These are phyloP conservation scores for Cercophora sp. DNA, from an alignment of 495 filamentous ascomycete species.

Conservation along the genomic window DNA sequence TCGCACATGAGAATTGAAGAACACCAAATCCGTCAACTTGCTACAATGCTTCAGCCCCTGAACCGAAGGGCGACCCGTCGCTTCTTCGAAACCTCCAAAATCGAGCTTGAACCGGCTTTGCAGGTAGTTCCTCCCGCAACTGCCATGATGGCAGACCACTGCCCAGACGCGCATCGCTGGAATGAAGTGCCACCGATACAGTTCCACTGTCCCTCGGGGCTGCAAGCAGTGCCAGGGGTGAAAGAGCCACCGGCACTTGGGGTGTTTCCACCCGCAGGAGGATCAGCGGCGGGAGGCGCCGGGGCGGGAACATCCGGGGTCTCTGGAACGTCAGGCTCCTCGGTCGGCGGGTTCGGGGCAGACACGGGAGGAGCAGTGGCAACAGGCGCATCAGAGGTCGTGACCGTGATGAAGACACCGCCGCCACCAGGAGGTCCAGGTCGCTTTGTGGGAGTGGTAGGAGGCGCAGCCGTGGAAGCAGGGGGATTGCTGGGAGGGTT, in stretches of 20 bases:
- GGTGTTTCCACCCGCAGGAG: constrained; percentile 7
- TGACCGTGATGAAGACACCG: constrained; percentile 59
- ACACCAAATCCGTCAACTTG: not conserved
- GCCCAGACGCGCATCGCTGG: constrained; percentile 44
- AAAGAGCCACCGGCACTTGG: constrained; percentile 21
- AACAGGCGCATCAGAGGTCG: constrained; percentile 22
- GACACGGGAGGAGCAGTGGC: constrained; percentile 3
- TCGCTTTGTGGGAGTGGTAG: constrained; percentile 6
- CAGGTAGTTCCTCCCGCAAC: constrained; percentile 39
- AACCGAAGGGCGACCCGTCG: constrained; percentile 23
- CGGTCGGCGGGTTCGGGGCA: not conserved
- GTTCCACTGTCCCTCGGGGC: constrained; percentile 42
- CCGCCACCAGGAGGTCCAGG: constrained; percentile 53
- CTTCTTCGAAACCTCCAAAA: constrained; percentile 15
- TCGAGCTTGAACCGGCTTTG: constrained; percentile 24
- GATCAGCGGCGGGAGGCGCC: constrained; percentile 6
- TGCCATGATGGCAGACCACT: constrained; percentile 35
- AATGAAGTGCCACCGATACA: constrained; percentile 38
- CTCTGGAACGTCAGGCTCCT: not conserved
- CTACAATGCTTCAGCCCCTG: constrained; percentile 20
- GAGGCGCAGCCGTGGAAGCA: not conserved
- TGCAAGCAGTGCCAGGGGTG: constrained; percentile 33
- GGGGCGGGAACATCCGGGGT: not conserved
- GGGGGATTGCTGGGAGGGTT: not conserved
- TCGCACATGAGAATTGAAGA: not conserved